phyloP scores from a whole-genome alignment of 192 early-diverging fungal genomes.

The Coemansia erecta region DNA sequence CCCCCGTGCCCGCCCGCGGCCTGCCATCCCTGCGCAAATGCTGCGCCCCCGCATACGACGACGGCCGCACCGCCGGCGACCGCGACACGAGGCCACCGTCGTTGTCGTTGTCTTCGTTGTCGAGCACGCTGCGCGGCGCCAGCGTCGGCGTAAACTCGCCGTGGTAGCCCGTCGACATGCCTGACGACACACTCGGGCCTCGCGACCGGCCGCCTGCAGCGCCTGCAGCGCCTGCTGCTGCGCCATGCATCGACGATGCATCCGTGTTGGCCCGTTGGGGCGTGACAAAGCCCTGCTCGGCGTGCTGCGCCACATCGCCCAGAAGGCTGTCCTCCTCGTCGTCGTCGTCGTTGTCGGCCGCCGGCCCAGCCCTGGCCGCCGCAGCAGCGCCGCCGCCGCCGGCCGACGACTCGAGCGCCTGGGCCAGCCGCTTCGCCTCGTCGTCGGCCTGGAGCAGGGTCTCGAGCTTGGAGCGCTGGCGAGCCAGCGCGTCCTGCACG shows the following conservation, averaged over 20 bases:
- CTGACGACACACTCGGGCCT: conserved; percentile 37
- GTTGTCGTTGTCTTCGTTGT: no score
- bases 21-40: conserved; percentile 3
- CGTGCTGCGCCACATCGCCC: conserved; percentile 20
- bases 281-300: conserved; percentile 30
- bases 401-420: conserved; percentile 55
- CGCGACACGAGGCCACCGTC: conserved; percentile 7
- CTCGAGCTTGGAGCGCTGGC: conserved; percentile 66
- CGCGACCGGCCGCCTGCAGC: conserved; percentile 29
- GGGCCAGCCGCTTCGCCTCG: conserved; percentile 69
- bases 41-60: conserved; percentile 7
- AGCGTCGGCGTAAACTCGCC: conserved; percentile 46
- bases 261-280: conserved; percentile 40
- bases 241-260: conserved; percentile 22
- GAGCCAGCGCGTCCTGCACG: conserved; percentile 68
- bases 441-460: conserved; percentile 63
- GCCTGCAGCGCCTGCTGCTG: conserved; percentile 5
- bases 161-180: conserved; percentile 23
- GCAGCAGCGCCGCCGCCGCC: neutral
- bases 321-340: conserved; percentile 19
- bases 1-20: conserved; percentile 35
- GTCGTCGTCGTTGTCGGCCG: neutral
- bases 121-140: conserved; percentile 25
- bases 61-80: conserved; percentile 7
- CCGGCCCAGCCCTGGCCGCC: conserved; percentile 5